phyloP scores from a whole-genome alignment of 208 protist genomes.

The Crithidia brevicula region DNA sequence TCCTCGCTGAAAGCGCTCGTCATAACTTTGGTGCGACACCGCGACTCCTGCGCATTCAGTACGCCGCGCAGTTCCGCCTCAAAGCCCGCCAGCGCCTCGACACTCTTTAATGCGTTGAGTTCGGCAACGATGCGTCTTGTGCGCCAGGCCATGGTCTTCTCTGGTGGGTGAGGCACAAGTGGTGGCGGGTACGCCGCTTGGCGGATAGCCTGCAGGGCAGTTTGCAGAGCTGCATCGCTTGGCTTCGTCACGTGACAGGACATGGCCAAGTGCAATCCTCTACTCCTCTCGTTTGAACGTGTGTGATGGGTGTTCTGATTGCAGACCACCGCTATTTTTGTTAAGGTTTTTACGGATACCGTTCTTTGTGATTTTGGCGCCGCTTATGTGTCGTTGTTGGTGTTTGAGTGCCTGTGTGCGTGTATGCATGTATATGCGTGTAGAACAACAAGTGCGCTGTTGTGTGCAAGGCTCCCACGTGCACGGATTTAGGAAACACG shows the following conservation, averaged over 20 bases:
- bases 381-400: too few relatives aligned
- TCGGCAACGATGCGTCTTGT: slow-evolving; percentile 63
- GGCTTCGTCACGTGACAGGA: slow-evolving; percentile 16
- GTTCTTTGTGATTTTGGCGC: too few relatives aligned
- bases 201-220: slow-evolving; percentile 29
- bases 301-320: too few relatives aligned
- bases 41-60: slow-evolving; percentile 54
- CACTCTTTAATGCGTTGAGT: slow-evolving; percentile 45
- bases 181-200: slow-evolving; percentile 4
- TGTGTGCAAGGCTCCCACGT: too few relatives aligned
- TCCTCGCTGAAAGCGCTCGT: slow-evolving; percentile 40
- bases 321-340: too few relatives aligned
- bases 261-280: neutral
- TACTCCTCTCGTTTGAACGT: neutral
- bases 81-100: slow-evolving; percentile 29
- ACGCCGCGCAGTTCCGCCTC: slow-evolving; percentile 62
- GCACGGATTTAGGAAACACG: too few relatives aligned
- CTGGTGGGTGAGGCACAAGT: slow-evolving; percentile 31
- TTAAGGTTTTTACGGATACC: too few relatives aligned
- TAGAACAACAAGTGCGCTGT: too few relatives aligned
- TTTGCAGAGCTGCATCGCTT: slow-evolving; percentile 19
- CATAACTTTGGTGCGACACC: slow-evolving; percentile 53
- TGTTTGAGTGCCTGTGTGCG: too few relatives aligned
- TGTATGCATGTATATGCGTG: too few relatives aligned
- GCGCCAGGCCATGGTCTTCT: slow-evolving; percentile 40